These are phyloP conservation scores for Cytospora chrysosperma DNA, from an alignment of 2,329 filamentous ascomycete species.

Conservation along the genomic window DNA sequence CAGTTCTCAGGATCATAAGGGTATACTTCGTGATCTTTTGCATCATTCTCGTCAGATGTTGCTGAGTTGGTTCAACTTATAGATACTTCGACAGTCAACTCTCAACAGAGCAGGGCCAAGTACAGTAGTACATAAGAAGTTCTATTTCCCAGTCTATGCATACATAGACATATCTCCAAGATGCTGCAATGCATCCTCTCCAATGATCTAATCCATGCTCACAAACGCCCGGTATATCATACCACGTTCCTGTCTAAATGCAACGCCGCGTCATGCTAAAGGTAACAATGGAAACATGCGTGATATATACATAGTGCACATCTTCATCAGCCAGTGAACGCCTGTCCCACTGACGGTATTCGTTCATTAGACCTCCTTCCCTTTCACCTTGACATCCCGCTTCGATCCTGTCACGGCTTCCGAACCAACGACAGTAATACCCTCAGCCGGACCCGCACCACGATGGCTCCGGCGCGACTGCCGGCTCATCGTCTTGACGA, in stretches of 20 bases:
- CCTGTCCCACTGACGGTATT: not conserved
- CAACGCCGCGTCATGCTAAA: constrained; percentile 21
- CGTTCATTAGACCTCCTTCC: constrained; percentile 5
- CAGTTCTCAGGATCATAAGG: not conserved
- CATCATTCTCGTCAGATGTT: no score
- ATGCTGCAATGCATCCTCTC: not conserved
- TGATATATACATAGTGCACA: not conserved
- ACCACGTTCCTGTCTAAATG: constrained; percentile 9
- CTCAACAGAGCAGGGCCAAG: no score
- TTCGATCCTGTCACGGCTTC: not conserved
- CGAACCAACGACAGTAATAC: not conserved
- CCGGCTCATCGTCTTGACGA: constrained; percentile 22
- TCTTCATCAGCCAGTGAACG: not conserved
- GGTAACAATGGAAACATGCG: constrained; percentile 6
- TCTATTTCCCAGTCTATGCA: no score
- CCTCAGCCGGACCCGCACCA: not conserved
- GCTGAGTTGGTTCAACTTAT: no score
- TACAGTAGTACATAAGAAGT: no score
- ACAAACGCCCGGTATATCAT: not conserved
- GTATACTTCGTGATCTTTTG: no score
- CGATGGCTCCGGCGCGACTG: constrained; percentile 19
- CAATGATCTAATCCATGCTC: not conserved
- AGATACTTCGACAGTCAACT: no score
- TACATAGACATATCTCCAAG: not conserved
- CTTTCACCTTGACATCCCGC: constrained; percentile 8